Evolutionary conservation across 495 filamentous ascomycete species (phyloP).

Genomic region (Pseudevernia furfuracea): DNA sequence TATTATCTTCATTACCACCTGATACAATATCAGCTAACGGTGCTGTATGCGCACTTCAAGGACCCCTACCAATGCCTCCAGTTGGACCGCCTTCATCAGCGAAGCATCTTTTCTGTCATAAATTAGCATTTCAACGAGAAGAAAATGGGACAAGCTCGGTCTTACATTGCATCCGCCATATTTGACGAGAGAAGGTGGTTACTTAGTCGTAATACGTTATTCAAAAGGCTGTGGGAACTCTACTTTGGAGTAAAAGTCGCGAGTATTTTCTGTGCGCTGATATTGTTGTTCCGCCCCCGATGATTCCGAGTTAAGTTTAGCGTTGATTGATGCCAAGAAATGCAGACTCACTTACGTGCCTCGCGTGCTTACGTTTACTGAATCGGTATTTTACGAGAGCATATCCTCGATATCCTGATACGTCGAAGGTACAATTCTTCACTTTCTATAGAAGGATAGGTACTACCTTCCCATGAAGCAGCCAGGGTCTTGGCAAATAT

Average conservation of each 20-base stretch:
- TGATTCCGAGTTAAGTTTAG: not conserved
- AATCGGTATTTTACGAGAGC: too few species aligned
- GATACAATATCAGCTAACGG: conserved; percentile 27
- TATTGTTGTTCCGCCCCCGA: not conserved
- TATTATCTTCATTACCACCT: conserved; percentile 96
- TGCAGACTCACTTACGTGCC: too few species aligned
- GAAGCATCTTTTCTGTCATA: conserved; percentile 49
- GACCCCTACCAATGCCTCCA: conserved; percentile 65
- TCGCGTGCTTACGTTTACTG: too few species aligned
- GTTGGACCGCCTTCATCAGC: conserved; percentile 71
- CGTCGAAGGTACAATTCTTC: too few species aligned
- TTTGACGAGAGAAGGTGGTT: not conserved
- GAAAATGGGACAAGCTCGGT: not conserved
- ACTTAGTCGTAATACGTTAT: not conserved
- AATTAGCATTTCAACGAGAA: conserved; percentile 4
- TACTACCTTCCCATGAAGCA: too few species aligned
- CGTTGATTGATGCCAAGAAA: not conserved
- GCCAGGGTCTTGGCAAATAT: too few species aligned
- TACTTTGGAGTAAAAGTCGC: not conserved
- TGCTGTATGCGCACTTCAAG: conserved; percentile 11
- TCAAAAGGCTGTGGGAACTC: too few species aligned
- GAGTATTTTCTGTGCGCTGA: conserved; percentile 7
- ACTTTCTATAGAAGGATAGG: too few species aligned
- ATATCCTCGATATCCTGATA: too few species aligned
- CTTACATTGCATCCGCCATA: conserved; percentile 22